Evolutionary conservation across 2,329 filamentous ascomycete genomes (phyloP), one percentile per base, ranked within the genome.

Genomic region (Aspergillus hiratsukae): DNA sequence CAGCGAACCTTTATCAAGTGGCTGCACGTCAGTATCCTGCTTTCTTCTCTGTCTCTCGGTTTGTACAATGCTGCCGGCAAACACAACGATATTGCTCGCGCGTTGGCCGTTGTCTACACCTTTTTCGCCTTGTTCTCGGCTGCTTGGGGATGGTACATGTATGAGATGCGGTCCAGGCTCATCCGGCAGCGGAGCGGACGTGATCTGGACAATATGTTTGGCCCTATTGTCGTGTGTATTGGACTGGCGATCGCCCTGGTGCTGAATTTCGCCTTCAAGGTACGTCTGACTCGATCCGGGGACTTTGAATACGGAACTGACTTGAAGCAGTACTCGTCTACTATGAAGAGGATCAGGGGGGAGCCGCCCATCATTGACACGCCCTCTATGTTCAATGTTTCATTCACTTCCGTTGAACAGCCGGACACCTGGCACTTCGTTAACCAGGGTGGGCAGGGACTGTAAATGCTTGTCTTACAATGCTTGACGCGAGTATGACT

Each of bases 1-100:
- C 93, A 99, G 77, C 88, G 94, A 59, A 99, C 94, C 0, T 99
- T 97, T 72, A 87, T 99, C 74, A 97, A 97, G 75, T 99, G 94
- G 94, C 90, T 97, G 78, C 92, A 97, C 73, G 91, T 99, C 67
- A 88, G 86, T 59, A 85, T 99, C 50, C 81, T 99, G 14, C 85
- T 99, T 25, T 92, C 91, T 40, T 87, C 87, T 23, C 77, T 99
- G 29, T 90, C 90, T 0, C 78, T 99, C 11, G 90, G 88, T 23
- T 78, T 99, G 28, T 97, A 93, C 77, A 93, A 96, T 65, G 91
- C 93, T 0, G 92, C 92, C 0, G 89, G 90, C 6, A 79, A 87
- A 64, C 68, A 80, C 56, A 90, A 95, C 72, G 79, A 80, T n/a
- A 74, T 96, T 31, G 91, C 91, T 0, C 83, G 89, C 64, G 78